phyloP scores from a whole-genome alignment of 495 filamentous ascomycete species.

The Bacidia rubella region DNA sequence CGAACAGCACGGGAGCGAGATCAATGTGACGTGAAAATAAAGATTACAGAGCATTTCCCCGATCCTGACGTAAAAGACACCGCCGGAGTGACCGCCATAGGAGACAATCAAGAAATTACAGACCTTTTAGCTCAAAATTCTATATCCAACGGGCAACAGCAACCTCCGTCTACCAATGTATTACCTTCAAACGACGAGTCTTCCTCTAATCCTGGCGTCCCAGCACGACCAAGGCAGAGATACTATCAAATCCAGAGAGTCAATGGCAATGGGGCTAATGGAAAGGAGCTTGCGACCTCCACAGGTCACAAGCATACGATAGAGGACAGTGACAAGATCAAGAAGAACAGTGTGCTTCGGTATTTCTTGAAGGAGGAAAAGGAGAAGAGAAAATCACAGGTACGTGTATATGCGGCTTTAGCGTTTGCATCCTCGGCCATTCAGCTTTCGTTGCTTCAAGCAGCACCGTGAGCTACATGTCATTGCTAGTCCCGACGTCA shows the following conservation, averaged over 20 bases:
- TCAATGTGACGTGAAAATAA: slow-evolving; percentile 85
- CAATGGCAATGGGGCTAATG: slow-evolving; percentile 63
- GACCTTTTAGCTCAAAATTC: slow-evolving; percentile 25
- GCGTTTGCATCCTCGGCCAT: neutral
- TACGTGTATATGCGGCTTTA: slow-evolving; percentile 31
- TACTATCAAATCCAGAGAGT: slow-evolving; percentile 66
- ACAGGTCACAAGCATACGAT: slow-evolving; percentile 63
- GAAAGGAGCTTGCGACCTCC: slow-evolving; percentile 52
- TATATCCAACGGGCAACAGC: slow-evolving; percentile 9
- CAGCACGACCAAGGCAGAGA: slow-evolving; percentile 35
- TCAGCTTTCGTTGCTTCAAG: slow-evolving; percentile 9
- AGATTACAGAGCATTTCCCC: slow-evolving; percentile 72
- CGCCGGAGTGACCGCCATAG: slow-evolving; percentile 16
- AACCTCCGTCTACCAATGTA: slow-evolving; percentile 9
- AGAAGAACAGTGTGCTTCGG: slow-evolving; percentile 69
- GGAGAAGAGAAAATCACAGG: slow-evolving; percentile 52
- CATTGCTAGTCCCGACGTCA: neutral
- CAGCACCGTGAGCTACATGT: slow-evolving; percentile 7
- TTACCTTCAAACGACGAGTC: slow-evolving; percentile 6
- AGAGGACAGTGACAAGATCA: slow-evolving; percentile 69
- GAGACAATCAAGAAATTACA: slow-evolving; percentile 13
- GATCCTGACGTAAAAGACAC: slow-evolving; percentile 24
- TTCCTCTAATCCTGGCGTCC: slow-evolving; percentile 20
- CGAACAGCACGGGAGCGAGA: slow-evolving; percentile 62
- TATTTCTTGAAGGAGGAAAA: slow-evolving; percentile 52